These are phyloP conservation scores for Peltaster fructicola DNA, from an alignment of 2,329 filamentous ascomycete species.

Conservation along the genomic window DNA sequence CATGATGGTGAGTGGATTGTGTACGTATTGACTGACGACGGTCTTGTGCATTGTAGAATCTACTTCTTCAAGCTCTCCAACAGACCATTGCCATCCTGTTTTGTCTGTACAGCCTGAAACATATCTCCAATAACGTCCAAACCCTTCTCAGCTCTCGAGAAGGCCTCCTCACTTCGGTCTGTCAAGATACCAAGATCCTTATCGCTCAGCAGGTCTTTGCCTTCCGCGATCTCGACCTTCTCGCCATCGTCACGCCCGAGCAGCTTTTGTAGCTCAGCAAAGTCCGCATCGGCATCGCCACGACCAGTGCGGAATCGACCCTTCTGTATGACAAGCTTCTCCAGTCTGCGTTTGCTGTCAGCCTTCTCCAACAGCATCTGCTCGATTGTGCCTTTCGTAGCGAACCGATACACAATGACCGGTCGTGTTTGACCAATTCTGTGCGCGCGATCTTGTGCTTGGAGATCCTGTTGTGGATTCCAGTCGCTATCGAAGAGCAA, in stretches of 20 bases:
- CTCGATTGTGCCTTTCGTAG: slow-evolving; percentile 84
- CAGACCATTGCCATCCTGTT: slow-evolving; percentile 31
- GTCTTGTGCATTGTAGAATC: no score
- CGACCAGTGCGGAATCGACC: slow-evolving; percentile 50
- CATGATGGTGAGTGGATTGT: no score
- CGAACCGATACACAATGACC: slow-evolving; percentile 83
- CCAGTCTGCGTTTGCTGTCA: slow-evolving; percentile 76
- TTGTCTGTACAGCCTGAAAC: slow-evolving; percentile 52
- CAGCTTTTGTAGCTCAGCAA: slow-evolving; percentile 30
- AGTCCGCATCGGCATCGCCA: slow-evolving; percentile 32
- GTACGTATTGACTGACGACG: no score
- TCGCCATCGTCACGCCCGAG: slow-evolving; percentile 47
- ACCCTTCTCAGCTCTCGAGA: slow-evolving; percentile 59
- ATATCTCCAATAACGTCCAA: slow-evolving; percentile 47
- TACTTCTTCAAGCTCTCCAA: slow-evolving; percentile 31
- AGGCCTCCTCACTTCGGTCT: slow-evolving; percentile 53
- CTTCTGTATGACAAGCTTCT: slow-evolving; percentile 92
- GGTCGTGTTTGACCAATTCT: slow-evolving; percentile 85
- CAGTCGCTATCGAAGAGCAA: slow-evolving; percentile 82
- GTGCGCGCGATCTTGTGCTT: slow-evolving; percentile 89
- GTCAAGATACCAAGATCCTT: slow-evolving; percentile 61
- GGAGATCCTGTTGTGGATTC: slow-evolving; percentile 93
- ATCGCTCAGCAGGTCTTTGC: slow-evolving; percentile 52
- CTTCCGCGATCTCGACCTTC: slow-evolving; percentile 38
- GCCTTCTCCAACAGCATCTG: slow-evolving; percentile 72